These are phyloP conservation scores for Lodderomyces orthopsilosis DNA, from an alignment of 1,139 yeast species.

Conservation along the genomic window DNA sequence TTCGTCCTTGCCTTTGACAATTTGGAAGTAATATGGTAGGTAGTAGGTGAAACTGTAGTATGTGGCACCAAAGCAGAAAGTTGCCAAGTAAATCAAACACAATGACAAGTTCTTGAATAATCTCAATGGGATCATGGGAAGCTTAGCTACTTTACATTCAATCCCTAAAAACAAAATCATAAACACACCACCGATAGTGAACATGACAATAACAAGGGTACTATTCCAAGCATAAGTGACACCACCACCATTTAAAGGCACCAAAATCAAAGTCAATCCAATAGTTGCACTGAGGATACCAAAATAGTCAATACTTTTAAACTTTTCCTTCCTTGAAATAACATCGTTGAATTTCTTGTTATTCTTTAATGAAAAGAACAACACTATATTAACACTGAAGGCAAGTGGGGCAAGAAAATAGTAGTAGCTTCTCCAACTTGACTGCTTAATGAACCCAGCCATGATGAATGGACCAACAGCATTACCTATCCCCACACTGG, in stretches of 20 bases:
- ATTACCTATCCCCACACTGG: constrained; percentile 54
- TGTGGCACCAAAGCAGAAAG: constrained; percentile 49
- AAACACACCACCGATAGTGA: constrained; percentile 44
- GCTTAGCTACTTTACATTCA: constrained; percentile 48
- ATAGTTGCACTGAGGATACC: constrained; percentile 48
- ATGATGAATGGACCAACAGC: constrained; percentile 56
- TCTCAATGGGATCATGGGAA: constrained; percentile 58
- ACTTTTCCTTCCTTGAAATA: constrained; percentile 28
- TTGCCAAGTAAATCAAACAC: constrained; percentile 39
- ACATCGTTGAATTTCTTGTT: constrained; percentile 20
- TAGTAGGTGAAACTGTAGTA: constrained; percentile 46
- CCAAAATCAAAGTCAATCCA: constrained; percentile 42
- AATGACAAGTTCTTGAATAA: constrained; percentile 41
- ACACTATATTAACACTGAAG: constrained; percentile 23
- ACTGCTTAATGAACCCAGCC: constrained; percentile 44
- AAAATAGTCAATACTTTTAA: constrained; percentile 44
- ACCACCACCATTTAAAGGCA: constrained; percentile 59
- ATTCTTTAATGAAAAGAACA: constrained; percentile 26
- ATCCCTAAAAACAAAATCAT: constrained; percentile 39
- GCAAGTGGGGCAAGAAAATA: constrained; percentile 47
- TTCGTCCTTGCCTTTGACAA: constrained; percentile 41
- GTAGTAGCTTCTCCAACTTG: constrained; percentile 53
- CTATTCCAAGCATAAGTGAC: constrained; percentile 52
- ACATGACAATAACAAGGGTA: constrained; percentile 44
- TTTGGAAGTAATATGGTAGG: constrained; percentile 50